Percentiles rank a stretch among this genome's conserved stretches.
These are phyloP conservation scores for Isoetes engelmannii DNA, from an alignment of 83 land plant species.

Conservation along the genomic window DNA sequence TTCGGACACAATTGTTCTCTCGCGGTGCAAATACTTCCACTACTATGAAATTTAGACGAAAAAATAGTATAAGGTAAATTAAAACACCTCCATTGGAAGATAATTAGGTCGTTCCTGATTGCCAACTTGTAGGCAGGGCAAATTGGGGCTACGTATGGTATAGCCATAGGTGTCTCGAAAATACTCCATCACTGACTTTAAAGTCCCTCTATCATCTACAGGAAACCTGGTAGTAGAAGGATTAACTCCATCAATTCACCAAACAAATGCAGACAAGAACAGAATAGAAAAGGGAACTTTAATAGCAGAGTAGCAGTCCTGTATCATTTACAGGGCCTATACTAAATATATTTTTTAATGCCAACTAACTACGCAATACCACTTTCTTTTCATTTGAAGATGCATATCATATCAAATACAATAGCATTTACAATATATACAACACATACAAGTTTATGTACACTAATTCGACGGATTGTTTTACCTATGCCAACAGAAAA, in stretches of 20 bases:
- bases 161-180: slow-evolving; percentile 12
- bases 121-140: slow-evolving; percentile 16
- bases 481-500: too few species aligned
- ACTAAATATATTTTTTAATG: neutral
- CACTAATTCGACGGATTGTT: too few species aligned
- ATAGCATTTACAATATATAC: too few species aligned
- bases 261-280: too few species aligned
- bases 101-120: slow-evolving; percentile 14
- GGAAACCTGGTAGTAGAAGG: slow-evolving; percentile 8
- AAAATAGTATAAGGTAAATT: neutral
- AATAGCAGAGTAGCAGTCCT: neutral
- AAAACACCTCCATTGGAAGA: slow-evolving; percentile 13
- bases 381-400: neutral
- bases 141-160: slow-evolving; percentile 5
- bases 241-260: too few species aligned
- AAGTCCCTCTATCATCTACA: slow-evolving; percentile 14
- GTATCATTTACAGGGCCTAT: neutral
- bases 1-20: too few species aligned
- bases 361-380: neutral
- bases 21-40: too few species aligned
- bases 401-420: neutral
- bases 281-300: neutral
- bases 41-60: neutral
- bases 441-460: too few species aligned
- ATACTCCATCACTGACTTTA: slow-evolving; percentile 15